Percentiles rank a stretch among this genome's conserved stretches.
These are phyloP conservation scores for Colletotrichum sojae DNA, from an alignment of 2,329 filamentous ascomycete species.

Conservation along the genomic window DNA sequence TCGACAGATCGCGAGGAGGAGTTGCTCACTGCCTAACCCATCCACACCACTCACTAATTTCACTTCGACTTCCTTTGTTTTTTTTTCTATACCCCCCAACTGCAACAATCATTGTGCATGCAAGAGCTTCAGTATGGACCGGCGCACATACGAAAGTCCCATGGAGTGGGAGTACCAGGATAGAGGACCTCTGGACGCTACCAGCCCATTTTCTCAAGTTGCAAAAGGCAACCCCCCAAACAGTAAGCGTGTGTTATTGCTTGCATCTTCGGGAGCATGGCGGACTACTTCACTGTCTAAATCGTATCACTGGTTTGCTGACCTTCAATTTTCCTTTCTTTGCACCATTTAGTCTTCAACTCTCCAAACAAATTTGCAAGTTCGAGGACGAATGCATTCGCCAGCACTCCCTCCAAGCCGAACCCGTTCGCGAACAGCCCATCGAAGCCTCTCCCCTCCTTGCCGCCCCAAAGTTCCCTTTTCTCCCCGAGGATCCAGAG, in stretches of 20 bases:
- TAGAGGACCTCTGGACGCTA: constrained; percentile 70
- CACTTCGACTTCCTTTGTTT: not conserved
- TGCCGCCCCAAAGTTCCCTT: constrained; percentile 60
- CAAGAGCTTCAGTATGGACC: constrained; percentile 58
- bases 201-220: constrained; percentile 73
- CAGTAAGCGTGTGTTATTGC: constrained; percentile 52
- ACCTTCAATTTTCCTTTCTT: not conserved
- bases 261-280: not conserved
- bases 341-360: constrained; percentile 50
- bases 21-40: not conserved
- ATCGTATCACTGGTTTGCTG: not conserved
- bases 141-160: constrained; percentile 70
- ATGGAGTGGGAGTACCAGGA: constrained; percentile 79
- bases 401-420: constrained; percentile 44
- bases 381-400: constrained; percentile 53
- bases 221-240: constrained; percentile 56
- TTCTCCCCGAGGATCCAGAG: constrained; percentile 61
- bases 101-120: not conserved
- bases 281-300: not conserved
- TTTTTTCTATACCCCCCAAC: constrained; percentile 10
- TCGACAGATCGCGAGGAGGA: constrained; percentile 15
- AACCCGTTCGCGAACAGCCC: constrained; percentile 53
- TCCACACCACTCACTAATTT: constrained; percentile 11
- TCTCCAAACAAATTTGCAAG: constrained; percentile 54
- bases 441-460: constrained; percentile 55